Evolutionary conservation across 2,329 filamentous ascomycete genomes (phyloP), one percentile per base, ranked within the genome.

Genomic region (Aspergillus ibericus): DNA sequence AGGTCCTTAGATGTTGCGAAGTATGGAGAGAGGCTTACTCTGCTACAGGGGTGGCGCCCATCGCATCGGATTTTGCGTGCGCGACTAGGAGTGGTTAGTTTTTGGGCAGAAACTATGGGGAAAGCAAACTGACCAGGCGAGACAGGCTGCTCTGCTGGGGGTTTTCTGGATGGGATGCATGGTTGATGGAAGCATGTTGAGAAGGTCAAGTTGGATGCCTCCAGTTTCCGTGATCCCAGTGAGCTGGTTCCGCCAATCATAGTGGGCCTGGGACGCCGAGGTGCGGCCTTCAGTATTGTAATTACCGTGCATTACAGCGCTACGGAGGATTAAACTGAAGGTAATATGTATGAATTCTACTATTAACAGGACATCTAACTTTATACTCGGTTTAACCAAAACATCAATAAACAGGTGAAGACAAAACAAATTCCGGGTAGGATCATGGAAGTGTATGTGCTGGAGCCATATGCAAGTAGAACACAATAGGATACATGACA

Each of bases 51-150:
- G 12, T 55, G 44, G 20, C 62, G 59, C 16, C 66, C 67, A 25
- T 70, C 64, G 42, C 67, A 70, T n/a, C 65, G 64, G 32, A 62
- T 70, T 36, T 69, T 70, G 25, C 58, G 61, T 4, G 64, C 54
- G 47, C 66, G 66, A 42, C 66, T 67, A 34, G 9, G 46, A 13
- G 40, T n/a, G 18, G n/a, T 46, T 38, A 59, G 57, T n/a, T 18
- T 10, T 1, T 16, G 13, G 16, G 22, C 3, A 49, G 18, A 8
- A 4, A 38, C 48, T 40, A 27, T 50, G 34, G 9, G n/a, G 32
- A 8, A 25, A 34, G n/a, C 3, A 13, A 32, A 9, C 53, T 35
- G 18, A 66, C 63, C 64, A 66, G 35, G 61, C 57, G 34, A 66
- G 52, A 27, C 64, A 66, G 10, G 64, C 64, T 7, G 60, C 60